phyloP scores from a whole-genome alignment of 129 eudicot species.

The Saussurea involucrata region DNA sequence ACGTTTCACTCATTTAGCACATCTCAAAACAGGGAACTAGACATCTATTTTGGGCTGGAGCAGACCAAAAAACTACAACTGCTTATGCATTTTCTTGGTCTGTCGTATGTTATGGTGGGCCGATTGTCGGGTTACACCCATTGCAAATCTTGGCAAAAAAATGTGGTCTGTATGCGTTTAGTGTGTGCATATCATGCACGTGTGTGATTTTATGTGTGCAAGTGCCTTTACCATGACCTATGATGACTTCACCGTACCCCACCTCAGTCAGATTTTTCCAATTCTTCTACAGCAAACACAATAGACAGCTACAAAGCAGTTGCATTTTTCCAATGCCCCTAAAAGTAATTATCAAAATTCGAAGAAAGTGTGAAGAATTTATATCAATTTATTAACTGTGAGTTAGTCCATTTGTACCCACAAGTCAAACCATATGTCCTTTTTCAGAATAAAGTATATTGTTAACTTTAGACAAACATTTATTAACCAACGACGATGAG shows the following conservation, averaged over 20 bases:
- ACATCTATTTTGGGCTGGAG: neutral
- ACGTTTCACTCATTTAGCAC: neutral
- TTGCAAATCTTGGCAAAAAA: neutral
- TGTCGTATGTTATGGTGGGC: neutral
- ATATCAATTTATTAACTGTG: neutral
- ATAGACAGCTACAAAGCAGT: neutral
- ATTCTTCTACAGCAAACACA: neutral
- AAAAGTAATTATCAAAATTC: neutral
- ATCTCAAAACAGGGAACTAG: neutral
- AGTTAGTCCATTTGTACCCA: slow-evolving; percentile 1
- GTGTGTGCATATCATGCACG: neutral
- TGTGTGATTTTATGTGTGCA: neutral
- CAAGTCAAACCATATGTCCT: neutral
- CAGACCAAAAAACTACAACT: neutral
- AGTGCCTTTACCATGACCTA: neutral
- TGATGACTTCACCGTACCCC: neutral
- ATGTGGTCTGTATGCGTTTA: neutral
- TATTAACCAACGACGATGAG: neutral
- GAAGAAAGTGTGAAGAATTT: neutral
- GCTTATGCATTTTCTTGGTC: neutral
- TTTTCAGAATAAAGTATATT: neutral
- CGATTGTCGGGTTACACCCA: neutral
- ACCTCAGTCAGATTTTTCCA: neutral
- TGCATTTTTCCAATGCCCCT: neutral
- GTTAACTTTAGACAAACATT: neutral